Evolutionary conservation across 1,139 yeast species (phyloP).

Genomic region (Hanseniaspora uvarum): DNA sequence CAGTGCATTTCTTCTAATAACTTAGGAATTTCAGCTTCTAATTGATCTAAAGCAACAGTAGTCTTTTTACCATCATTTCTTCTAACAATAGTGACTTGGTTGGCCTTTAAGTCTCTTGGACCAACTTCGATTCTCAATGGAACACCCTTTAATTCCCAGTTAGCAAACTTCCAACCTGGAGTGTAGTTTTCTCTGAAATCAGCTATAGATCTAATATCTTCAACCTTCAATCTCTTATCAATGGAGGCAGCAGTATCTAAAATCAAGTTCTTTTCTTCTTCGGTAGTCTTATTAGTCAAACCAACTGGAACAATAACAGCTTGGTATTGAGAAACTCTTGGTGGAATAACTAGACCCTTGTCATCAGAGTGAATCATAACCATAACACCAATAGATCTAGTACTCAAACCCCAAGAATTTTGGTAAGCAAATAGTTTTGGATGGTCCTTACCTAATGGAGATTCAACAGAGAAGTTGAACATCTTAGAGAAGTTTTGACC

Average conservation of each 20-base stretch:
- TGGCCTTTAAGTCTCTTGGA: conserved; percentile 79
- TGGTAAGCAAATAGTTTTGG: conserved; percentile 86
- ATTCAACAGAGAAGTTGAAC: conserved; percentile 92
- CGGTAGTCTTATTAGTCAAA: conserved; percentile 72
- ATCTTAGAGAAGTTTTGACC: conserved; percentile 98
- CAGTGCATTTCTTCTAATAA: conserved; percentile 71
- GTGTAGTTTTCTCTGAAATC: conserved; percentile 91
- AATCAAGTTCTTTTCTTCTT: conserved; percentile 61
- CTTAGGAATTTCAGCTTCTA: conserved; percentile 60
- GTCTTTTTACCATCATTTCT: conserved; percentile 79
- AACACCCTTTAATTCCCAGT: conserved; percentile 92
- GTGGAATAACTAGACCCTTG: conserved; percentile 96
- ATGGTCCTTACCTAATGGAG: conserved; percentile 80
- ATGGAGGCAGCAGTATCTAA: conserved; percentile 58
- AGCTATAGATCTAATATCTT: conserved; percentile 63
- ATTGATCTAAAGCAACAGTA: conserved; percentile 46
- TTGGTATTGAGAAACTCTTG: conserved; percentile 88
- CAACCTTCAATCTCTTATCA: conserved; percentile 46
- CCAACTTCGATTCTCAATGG: conserved; percentile 93
- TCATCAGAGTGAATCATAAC: conserved; percentile 97
- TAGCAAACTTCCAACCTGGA: conserved; percentile 98
- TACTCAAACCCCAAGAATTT: conserved; percentile 98
- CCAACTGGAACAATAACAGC: conserved; percentile 93
- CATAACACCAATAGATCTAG: conserved; percentile 99
- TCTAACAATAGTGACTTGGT: conserved; percentile 78